phyloP scores from a whole-genome alignment of 768 basidiomycete genomes.

The Crassisporium funariophilum region DNA sequence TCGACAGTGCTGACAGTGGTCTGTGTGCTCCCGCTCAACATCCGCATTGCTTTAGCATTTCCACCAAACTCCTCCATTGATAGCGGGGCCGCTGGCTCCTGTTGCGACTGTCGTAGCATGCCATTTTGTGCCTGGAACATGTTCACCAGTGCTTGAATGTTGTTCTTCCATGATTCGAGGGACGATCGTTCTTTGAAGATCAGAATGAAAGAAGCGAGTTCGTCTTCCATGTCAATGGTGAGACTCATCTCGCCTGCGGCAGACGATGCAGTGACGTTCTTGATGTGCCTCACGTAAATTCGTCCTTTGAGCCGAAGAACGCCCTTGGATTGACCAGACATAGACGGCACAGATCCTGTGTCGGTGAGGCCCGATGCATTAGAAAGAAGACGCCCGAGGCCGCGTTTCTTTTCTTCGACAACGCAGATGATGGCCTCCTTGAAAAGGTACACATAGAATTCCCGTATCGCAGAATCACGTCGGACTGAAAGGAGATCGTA shows the following conservation, averaged over 20 bases:
- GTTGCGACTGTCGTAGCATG: slow-evolving; percentile 27
- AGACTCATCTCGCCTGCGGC: slow-evolving; percentile 84
- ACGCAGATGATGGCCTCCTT: slow-evolving; percentile 98
- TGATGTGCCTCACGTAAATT: slow-evolving; percentile 95
- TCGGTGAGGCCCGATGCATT: slow-evolving; percentile 60
- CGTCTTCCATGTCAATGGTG: slow-evolving; percentile 98
- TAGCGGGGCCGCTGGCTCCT: slow-evolving; percentile 40
- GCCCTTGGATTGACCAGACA: slow-evolving; percentile 50
- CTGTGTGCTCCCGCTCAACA: slow-evolving; percentile 76
- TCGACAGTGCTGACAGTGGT: slow-evolving; percentile 67
- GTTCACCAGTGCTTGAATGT: slow-evolving; percentile 77
- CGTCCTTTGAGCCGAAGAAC: slow-evolving; percentile 91
- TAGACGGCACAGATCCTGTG: slow-evolving; percentile 43
- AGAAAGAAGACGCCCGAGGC: slow-evolving; percentile 73
- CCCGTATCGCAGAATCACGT: slow-evolving; percentile 85
- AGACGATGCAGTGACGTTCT: slow-evolving; percentile 80
- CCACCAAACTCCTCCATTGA: slow-evolving; percentile 81
- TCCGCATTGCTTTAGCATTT: slow-evolving; percentile 73
- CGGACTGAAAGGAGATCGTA: slow-evolving; percentile 90
- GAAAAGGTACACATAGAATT: slow-evolving; percentile 97
- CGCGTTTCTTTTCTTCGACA: slow-evolving; percentile 92
- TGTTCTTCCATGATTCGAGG: slow-evolving; percentile 85
- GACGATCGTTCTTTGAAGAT: slow-evolving; percentile 91
- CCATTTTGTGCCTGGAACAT: slow-evolving; percentile 63
- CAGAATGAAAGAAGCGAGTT: slow-evolving; percentile 93